Evolutionary conservation across 83 land plant species (phyloP).

Genomic region (Picea engelmannii): DNA sequence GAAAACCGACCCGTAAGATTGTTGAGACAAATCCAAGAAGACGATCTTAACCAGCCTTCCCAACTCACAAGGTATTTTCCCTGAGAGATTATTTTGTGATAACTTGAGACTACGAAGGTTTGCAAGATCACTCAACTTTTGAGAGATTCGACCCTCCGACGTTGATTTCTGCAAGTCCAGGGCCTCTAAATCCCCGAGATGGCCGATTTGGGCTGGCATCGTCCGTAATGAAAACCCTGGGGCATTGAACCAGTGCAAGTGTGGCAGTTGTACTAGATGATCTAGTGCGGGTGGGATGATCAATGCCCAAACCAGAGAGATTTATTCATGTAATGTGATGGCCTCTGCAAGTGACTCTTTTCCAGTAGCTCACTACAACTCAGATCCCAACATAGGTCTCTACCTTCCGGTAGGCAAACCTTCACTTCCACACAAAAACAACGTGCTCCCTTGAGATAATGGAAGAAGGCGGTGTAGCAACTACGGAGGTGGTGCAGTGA

Average conservation of each 20-base stretch:
- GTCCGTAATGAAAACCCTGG: background rate
- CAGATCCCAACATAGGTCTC: too few species aligned
- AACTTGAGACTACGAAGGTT: constrained; percentile 53
- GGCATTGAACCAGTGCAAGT: background rate
- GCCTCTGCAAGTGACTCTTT: background rate
- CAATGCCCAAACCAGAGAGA: background rate
- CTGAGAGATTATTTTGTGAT: constrained; percentile 51
- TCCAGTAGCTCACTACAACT: too few species aligned
- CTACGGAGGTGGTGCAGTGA: too few species aligned
- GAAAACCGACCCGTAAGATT: constrained; percentile 44
- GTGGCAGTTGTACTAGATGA: background rate
- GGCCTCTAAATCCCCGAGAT: background rate
- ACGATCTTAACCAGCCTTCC: constrained; percentile 39
- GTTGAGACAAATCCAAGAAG: constrained; percentile 60
- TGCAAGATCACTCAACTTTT: constrained; percentile 29
- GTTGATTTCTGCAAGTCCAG: background rate
- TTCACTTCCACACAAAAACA: too few species aligned
- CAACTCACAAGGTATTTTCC: constrained; percentile 41
- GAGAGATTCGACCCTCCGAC: background rate
- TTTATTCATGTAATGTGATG: background rate
- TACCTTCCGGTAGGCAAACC: too few species aligned
- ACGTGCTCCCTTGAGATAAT: too few species aligned
- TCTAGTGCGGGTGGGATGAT: background rate
- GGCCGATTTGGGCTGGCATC: background rate
- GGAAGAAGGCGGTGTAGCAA: too few species aligned